A percentile compares a stretch with the other conserved stretches of the same genome.
Conservation (phyloP, 2,329 filamentous ascomycete genomes). For the Metarhizium brunneum region DNA sequence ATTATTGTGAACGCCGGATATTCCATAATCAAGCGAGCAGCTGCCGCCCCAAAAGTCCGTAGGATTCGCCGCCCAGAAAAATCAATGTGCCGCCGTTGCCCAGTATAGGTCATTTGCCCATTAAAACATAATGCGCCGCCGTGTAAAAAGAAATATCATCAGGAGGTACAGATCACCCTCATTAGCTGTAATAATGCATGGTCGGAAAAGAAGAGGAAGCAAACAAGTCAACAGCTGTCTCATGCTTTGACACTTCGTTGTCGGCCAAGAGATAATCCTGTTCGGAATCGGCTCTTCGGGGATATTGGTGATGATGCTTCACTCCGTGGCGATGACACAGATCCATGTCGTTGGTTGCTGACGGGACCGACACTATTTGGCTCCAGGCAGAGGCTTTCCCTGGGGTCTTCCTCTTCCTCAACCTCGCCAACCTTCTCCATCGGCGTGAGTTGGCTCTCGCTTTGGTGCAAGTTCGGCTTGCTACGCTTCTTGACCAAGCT, state of each 20-base stretch:
- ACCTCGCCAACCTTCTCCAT: conserved; percentile 27
- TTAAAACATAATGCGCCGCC: conserved; percentile 1
- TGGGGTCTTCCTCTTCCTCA: conserved; percentile 14
- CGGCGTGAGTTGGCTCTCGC: conserved; percentile 22
- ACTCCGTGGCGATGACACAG: conserved; percentile 8
- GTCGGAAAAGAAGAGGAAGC: neutral
- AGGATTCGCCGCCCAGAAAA: neutral
- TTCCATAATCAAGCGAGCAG: neutral
- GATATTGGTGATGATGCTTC: conserved; percentile 16
- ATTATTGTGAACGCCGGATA: neutral
- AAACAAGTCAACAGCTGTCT: conserved; percentile 3
- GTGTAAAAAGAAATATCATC: conserved; percentile 3
- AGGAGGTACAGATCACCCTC: neutral
- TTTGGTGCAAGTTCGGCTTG: conserved; percentile 34
- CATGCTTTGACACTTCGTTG: conserved; percentile 31
- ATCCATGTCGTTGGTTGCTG: conserved; percentile 35
- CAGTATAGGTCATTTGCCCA: neutral
- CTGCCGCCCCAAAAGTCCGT: neutral
- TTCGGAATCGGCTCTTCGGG: conserved; percentile 24
- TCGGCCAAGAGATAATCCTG: conserved; percentile 25
- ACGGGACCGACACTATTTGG: conserved; percentile 19
- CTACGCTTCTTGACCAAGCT: conserved; percentile 47
- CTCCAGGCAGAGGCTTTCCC: conserved; percentile 12
- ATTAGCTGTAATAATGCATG: neutral
- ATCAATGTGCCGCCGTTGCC: neutral